Conservation (phyloP, 352 stramenopile genomes). For the Globisporangium mamillatum region DNA sequence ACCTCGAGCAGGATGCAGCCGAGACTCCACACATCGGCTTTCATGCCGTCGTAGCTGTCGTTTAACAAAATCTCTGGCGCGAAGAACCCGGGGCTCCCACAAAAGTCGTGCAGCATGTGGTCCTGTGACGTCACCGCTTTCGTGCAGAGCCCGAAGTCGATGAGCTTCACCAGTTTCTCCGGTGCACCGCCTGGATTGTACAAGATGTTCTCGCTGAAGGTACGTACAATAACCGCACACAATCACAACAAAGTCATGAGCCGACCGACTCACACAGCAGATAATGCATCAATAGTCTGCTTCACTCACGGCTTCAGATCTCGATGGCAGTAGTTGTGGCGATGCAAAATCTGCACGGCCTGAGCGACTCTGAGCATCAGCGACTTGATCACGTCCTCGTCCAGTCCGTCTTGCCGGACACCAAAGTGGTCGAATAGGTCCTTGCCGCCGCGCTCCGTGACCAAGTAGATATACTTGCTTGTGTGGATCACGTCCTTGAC, state of each 20-base stretch:
- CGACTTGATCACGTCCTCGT: conserved; percentile 38
- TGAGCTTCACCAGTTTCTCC: conserved; percentile 56
- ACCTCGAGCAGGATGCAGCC: conserved; percentile 85
- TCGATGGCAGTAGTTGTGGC: conserved; percentile 70
- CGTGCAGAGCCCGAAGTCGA: conserved; percentile 81
- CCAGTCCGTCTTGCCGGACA: conserved; percentile 36
- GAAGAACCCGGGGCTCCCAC: conserved; percentile 82
- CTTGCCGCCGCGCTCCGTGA: conserved; percentile 77
- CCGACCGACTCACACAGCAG: neutral
- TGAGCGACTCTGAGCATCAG: conserved; percentile 48
- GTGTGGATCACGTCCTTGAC: conserved; percentile 82
- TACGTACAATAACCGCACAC: neutral
- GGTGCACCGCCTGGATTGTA: conserved; percentile 30
- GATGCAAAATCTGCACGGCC: conserved; percentile 54
- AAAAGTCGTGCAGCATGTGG: conserved; percentile 63
- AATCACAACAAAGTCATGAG: neutral
- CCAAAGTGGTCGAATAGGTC: conserved; percentile 87
- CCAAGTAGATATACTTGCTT: conserved; percentile 70
- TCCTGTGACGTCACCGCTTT: conserved; percentile 34
- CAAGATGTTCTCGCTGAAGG: conserved; percentile 65
- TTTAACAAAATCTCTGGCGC: conserved; percentile 74
- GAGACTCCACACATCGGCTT: conserved; percentile 84
- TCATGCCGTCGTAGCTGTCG: conserved; percentile 64
- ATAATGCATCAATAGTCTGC: too few relatives aligned
- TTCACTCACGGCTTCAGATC: conserved; percentile 69